Evolutionary conservation across 495 filamentous ascomycete genomes (phyloP), one percentile per base, ranked within the genome.

Genomic region (Penicillium ucsense): DNA sequence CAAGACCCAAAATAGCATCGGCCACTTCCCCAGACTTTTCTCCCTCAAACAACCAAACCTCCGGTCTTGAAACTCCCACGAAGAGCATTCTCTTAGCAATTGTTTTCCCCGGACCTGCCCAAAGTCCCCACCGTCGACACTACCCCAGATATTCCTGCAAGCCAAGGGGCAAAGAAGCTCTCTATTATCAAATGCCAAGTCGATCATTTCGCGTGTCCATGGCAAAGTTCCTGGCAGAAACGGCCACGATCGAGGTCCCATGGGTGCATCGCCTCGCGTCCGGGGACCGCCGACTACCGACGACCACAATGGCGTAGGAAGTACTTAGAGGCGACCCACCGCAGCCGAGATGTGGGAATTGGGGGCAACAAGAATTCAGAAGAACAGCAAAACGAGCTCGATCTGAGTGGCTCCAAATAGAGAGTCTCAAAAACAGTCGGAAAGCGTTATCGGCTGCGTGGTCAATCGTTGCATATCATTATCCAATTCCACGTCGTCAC

Each of bases 251-350:
- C 20, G 20, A 20, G 20, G 20, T 1, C 20, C 20, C 20, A 20
- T 20, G 20, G 20, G 20, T 20, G 20, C 20, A 20, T 20, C 20
- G 20, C 39, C 39, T 30, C 28, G 29, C 30, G 39, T 11, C 39
- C 41, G 41, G 41, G 30, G 41, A 43, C 41, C 41, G 41, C 12
- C 41, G 41, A 43, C 12, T 34, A 43, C 41, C 41, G 41, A 43
- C 27, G 31, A 43, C 39, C 27, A 32, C 41, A 32, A 43, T 31
- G 30, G 30, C 41, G 31, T 20, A 20, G 20, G 20, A 20, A 20
- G 20, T 43, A 43, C 41, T 43, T 43, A 43, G 41, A 32, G 41
- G 41, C 41, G 41, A 43, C 41, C 39, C 39, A 41, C 39, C 39
- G 39, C 39, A 41, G 29, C 29, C 39, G 39, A 41, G 29, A 27